phyloP scores from a whole-genome alignment of 192 early-diverging fungal genomes.

The Oehlia diaphana region DNA sequence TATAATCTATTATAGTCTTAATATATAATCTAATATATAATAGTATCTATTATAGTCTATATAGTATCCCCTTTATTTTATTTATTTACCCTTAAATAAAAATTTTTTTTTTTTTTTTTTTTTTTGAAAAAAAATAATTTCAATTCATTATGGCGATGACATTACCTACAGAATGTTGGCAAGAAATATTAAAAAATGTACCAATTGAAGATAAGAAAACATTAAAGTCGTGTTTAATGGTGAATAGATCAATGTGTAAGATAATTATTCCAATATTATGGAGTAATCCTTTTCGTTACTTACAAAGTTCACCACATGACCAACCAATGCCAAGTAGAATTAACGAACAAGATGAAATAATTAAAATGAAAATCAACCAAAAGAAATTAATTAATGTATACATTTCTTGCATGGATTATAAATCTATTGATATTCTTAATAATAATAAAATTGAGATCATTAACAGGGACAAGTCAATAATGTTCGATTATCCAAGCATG shows the following conservation, averaged over 20 bases:
- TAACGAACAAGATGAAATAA: background rate
- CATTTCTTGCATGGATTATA: background rate
- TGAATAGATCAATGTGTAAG: background rate
- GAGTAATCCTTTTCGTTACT: background rate
- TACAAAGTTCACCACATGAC: background rate
- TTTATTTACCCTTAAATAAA: too few relatives aligned
- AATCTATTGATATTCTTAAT: background rate
- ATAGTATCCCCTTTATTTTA: too few relatives aligned
- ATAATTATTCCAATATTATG: conserved; percentile 5
- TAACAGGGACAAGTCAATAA: too few relatives aligned
- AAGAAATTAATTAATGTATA: background rate
- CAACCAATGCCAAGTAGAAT: background rate
- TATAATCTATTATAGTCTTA: too few relatives aligned
- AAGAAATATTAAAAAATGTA: background rate
- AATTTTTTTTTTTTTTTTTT: too few relatives aligned
- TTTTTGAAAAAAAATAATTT: too few relatives aligned
- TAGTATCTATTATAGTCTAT: too few relatives aligned
- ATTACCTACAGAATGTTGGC: conserved; percentile 2
- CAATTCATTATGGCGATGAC: too few relatives aligned
- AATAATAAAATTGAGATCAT: background rate
- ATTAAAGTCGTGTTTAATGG: conserved; percentile 7
- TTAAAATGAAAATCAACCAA: background rate
- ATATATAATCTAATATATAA: too few relatives aligned
- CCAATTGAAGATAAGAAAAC: background rate
- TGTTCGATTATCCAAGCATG: background rate